Evolutionary conservation across 73 alveolate genomes (phyloP), one percentile per base, ranked within the genome.

Genomic region (Blepharisma stoltei): DNA sequence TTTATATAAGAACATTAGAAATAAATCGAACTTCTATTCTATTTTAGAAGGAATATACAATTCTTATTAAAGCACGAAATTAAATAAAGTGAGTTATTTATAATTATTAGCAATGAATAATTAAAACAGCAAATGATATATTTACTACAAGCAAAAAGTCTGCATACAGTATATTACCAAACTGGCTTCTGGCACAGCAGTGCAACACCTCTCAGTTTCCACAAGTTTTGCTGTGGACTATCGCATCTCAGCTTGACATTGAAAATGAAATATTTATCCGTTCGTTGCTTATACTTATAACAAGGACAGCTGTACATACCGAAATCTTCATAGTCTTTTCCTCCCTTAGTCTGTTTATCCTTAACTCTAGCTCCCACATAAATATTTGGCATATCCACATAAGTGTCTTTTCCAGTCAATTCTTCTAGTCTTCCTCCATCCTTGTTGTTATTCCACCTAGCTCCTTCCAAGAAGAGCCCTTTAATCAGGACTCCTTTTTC

Each of bases 391-490:
- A 93, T 90, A 4, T 85, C 79, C 38, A 81, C 92, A 88, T 78
- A 88, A 76, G 92, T 88, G 78, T 93, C 91, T 89, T 93, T 93
- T 54, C 96, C 97, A 52, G 80, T 84, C 6, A 96, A 90, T 54
- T 95, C 98, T 48, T 95, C 98, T 48, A 97, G 94, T 70, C 97
- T 89, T 41, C 95, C 90, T 77, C 87, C 86, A 27, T 88, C 91
- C 65, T 60, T 25, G 38, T 90, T 94, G 70, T 93, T 94, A 88
- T 87, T 95, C 98, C 99, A 94, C 44, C 95, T 94, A 27, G 98
- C 98, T 54, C 99, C 99, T 86, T 97, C 99, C 67, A 95, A 86
- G 88, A 79, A 94, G 77, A 97, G 93, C 71, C 99, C 99, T 88
- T 92, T 92, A 76, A 97, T 88, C 76, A 90, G 79, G 53, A 94